Percentiles rank a stretch among this genome's conserved stretches.
phyloP scores from a whole-genome alignment of 805 yeast genomes.

The Candida endomychidarum region DNA sequence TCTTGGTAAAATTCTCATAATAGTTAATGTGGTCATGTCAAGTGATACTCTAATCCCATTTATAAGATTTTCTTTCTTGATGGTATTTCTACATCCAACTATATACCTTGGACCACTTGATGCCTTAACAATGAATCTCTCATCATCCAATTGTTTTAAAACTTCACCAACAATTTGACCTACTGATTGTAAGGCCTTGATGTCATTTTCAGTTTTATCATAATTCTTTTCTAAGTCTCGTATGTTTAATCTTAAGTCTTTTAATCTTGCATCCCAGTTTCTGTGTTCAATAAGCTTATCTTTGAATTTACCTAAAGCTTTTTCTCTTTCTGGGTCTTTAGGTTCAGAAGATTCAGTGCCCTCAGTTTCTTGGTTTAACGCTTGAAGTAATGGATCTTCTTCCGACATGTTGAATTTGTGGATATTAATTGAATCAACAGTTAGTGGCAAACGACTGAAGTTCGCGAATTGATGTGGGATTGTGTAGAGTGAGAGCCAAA shows the following conservation, averaged over 20 bases:
- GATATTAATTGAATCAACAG: not conserved
- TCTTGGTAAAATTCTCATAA: constrained; percentile 95
- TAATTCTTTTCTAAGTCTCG: constrained; percentile 80
- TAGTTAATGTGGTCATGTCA: constrained; percentile 96
- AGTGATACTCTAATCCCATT: constrained; percentile 96
- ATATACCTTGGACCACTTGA: constrained; percentile 96
- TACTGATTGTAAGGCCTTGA: constrained; percentile 93
- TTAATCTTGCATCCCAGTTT: constrained; percentile 89
- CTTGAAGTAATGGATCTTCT: constrained; percentile 21
- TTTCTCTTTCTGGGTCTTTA: constrained; percentile 63
- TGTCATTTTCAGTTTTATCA: constrained; percentile 94
- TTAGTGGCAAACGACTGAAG: constrained; percentile 5
- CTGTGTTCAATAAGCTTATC: constrained; percentile 88
- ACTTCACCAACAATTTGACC: constrained; percentile 98
- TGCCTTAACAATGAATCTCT: constrained; percentile 92
- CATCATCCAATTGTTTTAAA: constrained; percentile 90
- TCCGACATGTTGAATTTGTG: constrained; percentile 13
- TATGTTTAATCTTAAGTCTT: constrained; percentile 77
- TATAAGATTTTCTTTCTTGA: constrained; percentile 75
- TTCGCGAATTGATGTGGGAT: not conserved
- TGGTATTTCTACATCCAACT: constrained; percentile 94
- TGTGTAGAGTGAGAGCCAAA: not conserved
- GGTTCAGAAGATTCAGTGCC: constrained; percentile 32
- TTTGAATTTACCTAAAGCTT: constrained; percentile 76
- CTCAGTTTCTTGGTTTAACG: constrained; percentile 16